These are phyloP conservation scores for Colletotrichum karsti DNA, from an alignment of 2,329 filamentous ascomycete species.

Conservation along the genomic window DNA sequence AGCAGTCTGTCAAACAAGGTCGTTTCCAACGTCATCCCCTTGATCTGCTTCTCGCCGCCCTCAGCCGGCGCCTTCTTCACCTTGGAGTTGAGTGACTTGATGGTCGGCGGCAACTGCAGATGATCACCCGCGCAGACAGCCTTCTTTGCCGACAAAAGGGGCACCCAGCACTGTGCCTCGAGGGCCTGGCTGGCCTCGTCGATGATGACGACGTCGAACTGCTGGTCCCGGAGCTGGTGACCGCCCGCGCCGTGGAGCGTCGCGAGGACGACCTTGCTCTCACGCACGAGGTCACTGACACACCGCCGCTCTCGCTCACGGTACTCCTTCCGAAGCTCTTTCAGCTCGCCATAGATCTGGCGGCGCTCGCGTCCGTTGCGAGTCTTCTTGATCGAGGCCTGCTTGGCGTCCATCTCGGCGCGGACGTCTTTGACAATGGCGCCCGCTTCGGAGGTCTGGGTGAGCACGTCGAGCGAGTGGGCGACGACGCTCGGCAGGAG, in stretches of 20 bases:
- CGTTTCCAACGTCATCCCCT: slow-evolving; percentile 76
- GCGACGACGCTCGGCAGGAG: slow-evolving; percentile 87
- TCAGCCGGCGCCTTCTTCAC: slow-evolving; percentile 41
- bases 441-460: slow-evolving; percentile 88
- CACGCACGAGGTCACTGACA: slow-evolving; percentile 76
- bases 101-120: slow-evolving; percentile 91
- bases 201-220: slow-evolving; percentile 93
- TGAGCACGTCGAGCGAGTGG: slow-evolving; percentile 91
- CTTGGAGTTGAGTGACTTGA: slow-evolving; percentile 78
- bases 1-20: slow-evolving; percentile 93
- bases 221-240: slow-evolving; percentile 79
- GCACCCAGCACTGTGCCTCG: slow-evolving; percentile 97
- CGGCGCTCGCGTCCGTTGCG: slow-evolving; percentile 80
- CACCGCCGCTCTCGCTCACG: slow-evolving; percentile 85
- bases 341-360: slow-evolving; percentile 85
- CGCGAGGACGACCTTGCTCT: slow-evolving; percentile 88
- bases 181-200: slow-evolving; percentile 96
- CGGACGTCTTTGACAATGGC: slow-evolving; percentile 90
- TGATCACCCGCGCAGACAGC: slow-evolving; percentile 94
- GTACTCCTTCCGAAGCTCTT: slow-evolving; percentile 87
- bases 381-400: slow-evolving; percentile 88
- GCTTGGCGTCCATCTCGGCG: slow-evolving; percentile 91
- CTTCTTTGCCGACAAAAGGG: slow-evolving; percentile 82
- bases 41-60: slow-evolving; percentile 47
- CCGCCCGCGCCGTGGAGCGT: slow-evolving; percentile 94